A percentile compares a stretch with the other conserved stretches of the same genome.
Evolutionary conservation across 1,284 basidiomycete species (phyloP).

Genomic region (Ceratobasidium sp.): DNA sequence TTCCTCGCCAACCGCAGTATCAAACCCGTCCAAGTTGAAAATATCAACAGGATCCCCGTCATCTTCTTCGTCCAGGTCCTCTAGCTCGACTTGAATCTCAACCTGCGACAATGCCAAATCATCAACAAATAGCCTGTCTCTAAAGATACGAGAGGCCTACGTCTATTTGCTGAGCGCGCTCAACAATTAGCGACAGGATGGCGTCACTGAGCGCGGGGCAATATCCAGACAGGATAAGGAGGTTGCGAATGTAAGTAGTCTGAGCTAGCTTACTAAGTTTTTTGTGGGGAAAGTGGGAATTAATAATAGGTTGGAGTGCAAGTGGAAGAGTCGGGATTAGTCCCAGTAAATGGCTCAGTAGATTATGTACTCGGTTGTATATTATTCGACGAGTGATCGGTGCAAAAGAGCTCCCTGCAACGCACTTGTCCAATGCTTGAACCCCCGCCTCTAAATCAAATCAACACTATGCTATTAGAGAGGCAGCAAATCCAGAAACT

Average conservation of each 20-base stretch:
- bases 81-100: constrained; percentile 95
- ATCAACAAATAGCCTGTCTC: constrained; percentile 19
- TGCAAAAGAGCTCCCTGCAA: constrained; percentile 65
- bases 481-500: constrained; percentile 50
- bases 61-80: constrained; percentile 78
- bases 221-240: constrained; percentile 85
- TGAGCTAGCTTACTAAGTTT: constrained; percentile 83
- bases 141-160: constrained; percentile 59
- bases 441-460: constrained; percentile 68
- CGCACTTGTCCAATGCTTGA: constrained; percentile 62
- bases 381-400: constrained; percentile 79
- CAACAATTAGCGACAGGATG: constrained; percentile 85
- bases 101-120: constrained; percentile 62
- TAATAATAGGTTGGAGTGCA: constrained; percentile 83
- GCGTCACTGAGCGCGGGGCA: constrained; percentile 89
- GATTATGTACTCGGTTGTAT: constrained; percentile 86
- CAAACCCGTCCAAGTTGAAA: constrained; percentile 84
- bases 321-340: constrained; percentile 90
- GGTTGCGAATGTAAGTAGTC: constrained; percentile 91
- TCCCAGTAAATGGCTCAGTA: constrained; percentile 83
- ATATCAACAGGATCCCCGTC: constrained; percentile 67
- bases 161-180: constrained; percentile 93
- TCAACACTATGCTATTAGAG: constrained; percentile 10
- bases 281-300: constrained; percentile 91
- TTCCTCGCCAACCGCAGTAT: constrained; percentile 78